Evolutionary conservation across 305 asterid species (phyloP).

Genomic region (Rubia balearica): DNA sequence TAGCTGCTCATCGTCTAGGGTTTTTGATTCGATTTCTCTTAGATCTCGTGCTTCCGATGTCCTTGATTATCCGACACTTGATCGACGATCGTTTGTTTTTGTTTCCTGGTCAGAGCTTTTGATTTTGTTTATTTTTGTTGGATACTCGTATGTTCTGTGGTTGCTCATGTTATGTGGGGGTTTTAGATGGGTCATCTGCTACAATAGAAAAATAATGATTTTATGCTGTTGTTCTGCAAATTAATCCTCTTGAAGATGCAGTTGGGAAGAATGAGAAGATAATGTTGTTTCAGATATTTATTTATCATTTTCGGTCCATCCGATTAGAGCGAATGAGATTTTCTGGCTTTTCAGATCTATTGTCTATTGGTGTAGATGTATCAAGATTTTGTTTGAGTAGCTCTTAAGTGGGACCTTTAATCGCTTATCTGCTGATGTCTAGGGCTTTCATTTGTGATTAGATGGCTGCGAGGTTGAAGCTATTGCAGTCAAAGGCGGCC

Average conservation of each 20-base stretch:
- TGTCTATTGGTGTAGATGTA: not conserved
- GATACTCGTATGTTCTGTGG: not conserved
- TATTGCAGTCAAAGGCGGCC: slow-evolving; percentile 63
- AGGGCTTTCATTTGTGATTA: slow-evolving; percentile 27
- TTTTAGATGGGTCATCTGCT: not conserved
- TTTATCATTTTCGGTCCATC: not conserved
- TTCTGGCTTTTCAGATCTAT: not conserved
- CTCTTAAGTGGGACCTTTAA: not conserved
- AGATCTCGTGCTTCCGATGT: slow-evolving; percentile 13
- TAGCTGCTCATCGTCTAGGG: slow-evolving; percentile 3
- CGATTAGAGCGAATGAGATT: not conserved
- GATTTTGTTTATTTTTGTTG: no score
- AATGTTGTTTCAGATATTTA: not conserved
- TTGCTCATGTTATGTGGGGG: not conserved
- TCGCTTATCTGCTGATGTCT: slow-evolving; percentile 12
- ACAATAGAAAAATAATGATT: not conserved
- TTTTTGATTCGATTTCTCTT: not conserved
- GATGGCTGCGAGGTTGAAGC: slow-evolving; percentile 77
- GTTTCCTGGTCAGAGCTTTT: not conserved
- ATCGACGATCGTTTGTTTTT: not conserved
- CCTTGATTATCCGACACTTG: not conserved
- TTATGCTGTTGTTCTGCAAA: not conserved
- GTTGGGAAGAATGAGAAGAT: not conserved
- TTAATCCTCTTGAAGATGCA: not conserved
- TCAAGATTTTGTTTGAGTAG: not conserved